phyloP scores from a whole-genome alignment of 23 red algal species.

The Agarophyton chilense region DNA sequence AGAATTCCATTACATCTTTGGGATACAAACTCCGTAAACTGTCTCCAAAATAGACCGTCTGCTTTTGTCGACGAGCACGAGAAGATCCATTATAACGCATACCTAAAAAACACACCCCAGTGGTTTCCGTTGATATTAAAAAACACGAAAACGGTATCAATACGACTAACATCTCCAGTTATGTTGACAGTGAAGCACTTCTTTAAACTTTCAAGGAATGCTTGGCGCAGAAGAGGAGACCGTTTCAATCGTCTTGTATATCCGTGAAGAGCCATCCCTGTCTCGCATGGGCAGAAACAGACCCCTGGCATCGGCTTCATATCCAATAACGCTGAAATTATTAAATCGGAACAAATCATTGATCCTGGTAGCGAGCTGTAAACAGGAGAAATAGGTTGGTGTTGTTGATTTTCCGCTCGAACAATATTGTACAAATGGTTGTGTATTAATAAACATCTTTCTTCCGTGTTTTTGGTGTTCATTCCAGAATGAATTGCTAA shows the following conservation, averaged over 20 bases:
- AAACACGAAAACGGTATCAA: no score
- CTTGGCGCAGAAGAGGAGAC: neutral
- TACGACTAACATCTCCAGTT: no score
- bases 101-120: neutral
- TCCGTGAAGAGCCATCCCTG: neutral
- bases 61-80: neutral
- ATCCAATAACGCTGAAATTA: neutral
- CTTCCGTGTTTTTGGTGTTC: neutral
- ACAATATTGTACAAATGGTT: neutral
- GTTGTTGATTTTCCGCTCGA: no score
- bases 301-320: neutral
- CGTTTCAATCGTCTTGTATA: neutral
- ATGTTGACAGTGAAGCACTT: no score
- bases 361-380: neutral
- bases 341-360: neutral
- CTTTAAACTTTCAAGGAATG: no score
- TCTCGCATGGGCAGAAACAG: neutral
- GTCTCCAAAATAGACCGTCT: no score
- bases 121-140: neutral
- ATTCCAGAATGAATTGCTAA: no score
- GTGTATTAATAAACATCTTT: neutral
- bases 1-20: no score
- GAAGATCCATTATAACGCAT: neutral
- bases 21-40: no score
- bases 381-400: neutral